These are phyloP conservation scores for Carex scoparia DNA, from an alignment of 176 grass and related monocot species.

Conservation along the genomic window DNA sequence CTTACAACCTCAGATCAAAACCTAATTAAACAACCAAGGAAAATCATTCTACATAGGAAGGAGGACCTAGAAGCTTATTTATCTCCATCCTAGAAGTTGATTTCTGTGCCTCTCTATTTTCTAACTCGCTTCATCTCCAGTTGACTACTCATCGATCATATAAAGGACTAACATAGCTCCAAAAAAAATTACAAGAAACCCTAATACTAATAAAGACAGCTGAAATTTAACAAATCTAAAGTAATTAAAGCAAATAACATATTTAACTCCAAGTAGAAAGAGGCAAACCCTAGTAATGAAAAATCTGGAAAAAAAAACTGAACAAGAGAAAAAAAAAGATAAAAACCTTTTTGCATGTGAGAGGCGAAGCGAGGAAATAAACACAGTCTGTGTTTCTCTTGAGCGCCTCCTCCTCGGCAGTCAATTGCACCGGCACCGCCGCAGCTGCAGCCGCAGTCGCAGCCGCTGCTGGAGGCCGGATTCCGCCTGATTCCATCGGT, in stretches of 20 bases:
- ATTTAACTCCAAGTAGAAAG: neutral
- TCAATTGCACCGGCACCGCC: conserved; percentile 28
- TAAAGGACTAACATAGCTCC: neutral
- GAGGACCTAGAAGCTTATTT: neutral
- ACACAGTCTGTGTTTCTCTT: conserved; percentile 88
- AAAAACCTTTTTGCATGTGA: conserved; percentile 94
- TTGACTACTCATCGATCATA: neutral
- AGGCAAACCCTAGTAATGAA: neutral
- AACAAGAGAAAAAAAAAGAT: neutral
- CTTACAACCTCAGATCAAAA: neutral
- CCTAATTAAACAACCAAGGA: neutral
- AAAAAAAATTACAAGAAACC: neutral
- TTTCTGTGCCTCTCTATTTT: neutral
- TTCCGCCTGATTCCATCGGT: conserved; percentile 46
- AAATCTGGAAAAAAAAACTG: neutral
- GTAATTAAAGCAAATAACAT: neutral
- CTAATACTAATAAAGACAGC: neutral
- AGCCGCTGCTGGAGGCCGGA: conserved; percentile 11
- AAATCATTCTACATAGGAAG: neutral
- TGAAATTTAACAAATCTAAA: neutral
- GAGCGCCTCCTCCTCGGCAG: conserved; percentile 73
- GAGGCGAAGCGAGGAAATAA: conserved; percentile 93
- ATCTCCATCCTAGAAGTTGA: neutral
- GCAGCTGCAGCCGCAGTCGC: neutral
- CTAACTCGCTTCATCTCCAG: neutral